Conservation (phyloP, 306 rosid genomes). For the Corylus americana region DNA sequence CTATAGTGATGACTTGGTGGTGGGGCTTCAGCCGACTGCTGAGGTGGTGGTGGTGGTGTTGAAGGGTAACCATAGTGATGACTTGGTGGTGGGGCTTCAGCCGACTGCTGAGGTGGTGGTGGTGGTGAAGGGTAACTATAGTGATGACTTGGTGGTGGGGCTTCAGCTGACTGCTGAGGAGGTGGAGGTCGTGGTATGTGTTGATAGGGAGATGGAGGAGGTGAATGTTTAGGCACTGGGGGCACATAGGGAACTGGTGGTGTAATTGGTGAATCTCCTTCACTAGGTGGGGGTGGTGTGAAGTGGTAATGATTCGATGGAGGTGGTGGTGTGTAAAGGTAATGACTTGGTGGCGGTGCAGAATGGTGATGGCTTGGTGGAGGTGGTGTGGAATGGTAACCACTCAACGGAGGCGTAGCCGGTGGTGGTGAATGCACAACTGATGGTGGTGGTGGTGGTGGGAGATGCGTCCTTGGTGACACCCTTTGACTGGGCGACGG, state of each 20-base stretch:
- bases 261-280: neutral
- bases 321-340: neutral
- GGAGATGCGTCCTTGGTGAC: slow-evolving; percentile 21
- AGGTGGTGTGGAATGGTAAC: neutral
- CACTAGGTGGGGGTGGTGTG: neutral
- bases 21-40: neutral
- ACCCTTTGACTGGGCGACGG: slow-evolving; percentile 25
- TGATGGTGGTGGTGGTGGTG: slow-evolving; percentile 4
- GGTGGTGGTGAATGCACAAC: neutral
- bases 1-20: neutral
- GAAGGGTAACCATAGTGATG: neutral
- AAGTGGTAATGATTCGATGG: neutral
- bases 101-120: neutral
- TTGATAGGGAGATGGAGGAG: neutral
- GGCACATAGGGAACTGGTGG: neutral
- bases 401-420: neutral
- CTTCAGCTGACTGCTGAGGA: neutral
- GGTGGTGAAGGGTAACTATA: neutral
- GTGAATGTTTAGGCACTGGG: neutral
- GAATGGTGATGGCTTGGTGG: neutral
- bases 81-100: neutral
- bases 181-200: neutral
- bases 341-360: too few species aligned
- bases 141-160: neutral
- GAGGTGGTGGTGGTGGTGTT: slow-evolving; percentile 10